A percentile compares a stretch with the other conserved stretches of the same genome.
phyloP scores from a whole-genome alignment of 108 stramenopile genomes.

The Epipyxis sp. region DNA sequence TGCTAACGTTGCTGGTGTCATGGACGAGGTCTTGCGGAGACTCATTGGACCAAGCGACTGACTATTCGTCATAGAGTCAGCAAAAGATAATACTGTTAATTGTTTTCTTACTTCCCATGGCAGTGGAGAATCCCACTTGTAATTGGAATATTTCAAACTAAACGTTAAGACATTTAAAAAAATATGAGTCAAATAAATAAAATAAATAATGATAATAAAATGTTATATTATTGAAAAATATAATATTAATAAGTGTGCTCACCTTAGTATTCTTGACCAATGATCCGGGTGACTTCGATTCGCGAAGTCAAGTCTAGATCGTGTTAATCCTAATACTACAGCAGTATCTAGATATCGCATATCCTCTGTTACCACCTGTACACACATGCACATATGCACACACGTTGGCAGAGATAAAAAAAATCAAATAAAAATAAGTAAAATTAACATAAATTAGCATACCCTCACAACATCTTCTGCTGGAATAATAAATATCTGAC shows the following conservation, averaged over 20 bases:
- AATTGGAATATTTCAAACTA: slow-evolving; percentile 11
- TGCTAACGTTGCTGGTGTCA: too few species aligned
- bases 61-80: background rate
- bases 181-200: background rate
- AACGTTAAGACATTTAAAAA: background rate
- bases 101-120: slow-evolving; percentile 19
- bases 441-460: background rate
- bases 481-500: background rate
- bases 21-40: background rate
- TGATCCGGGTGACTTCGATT: background rate
- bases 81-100: background rate
- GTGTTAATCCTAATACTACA: background rate
- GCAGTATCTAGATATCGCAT: slow-evolving; percentile 13
- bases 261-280: background rate
- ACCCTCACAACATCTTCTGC: slow-evolving; percentile 23
- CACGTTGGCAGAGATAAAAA: background rate
- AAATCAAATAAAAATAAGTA: background rate
- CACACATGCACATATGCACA: background rate
- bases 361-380: slow-evolving; percentile 8
- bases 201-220: too few species aligned
- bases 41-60: background rate
- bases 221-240: background rate
- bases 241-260: background rate
- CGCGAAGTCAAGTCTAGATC: background rate
- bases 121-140: slow-evolving; percentile 26